phyloP scores from a whole-genome alignment of 257 asterid genomes.

The Ocimum tenuiflorum region DNA sequence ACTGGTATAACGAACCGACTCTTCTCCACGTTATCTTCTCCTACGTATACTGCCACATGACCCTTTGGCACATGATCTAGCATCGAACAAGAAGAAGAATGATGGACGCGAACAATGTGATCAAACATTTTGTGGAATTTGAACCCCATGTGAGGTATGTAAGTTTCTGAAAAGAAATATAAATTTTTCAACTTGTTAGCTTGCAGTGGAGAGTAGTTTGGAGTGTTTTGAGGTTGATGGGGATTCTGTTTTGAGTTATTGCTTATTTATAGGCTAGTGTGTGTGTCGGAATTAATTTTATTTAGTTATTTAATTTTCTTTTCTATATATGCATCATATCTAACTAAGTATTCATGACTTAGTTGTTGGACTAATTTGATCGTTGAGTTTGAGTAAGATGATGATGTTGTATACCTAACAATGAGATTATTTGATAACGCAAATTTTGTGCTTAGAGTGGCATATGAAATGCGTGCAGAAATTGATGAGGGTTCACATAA shows the following conservation, averaged over 20 bases:
- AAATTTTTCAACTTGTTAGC: neutral
- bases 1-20: constrained; percentile 43
- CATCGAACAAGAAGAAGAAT: neutral
- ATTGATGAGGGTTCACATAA: constrained; percentile 12
- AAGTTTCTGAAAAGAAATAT: no score
- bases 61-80: constrained; percentile 38
- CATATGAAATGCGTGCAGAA: neutral
- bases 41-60: constrained; percentile 45
- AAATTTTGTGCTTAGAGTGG: no score
- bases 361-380: no score
- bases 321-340: no score
- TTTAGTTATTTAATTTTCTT: neutral
- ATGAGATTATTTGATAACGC: no score
- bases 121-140: constrained; percentile 20
- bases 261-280: constrained; percentile 18
- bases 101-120: constrained; percentile 18
- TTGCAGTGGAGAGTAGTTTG: no score
- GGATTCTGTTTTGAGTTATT: neutral
- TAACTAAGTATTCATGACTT: no score
- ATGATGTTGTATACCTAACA: no score
- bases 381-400: neutral
- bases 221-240: constrained; percentile 6
- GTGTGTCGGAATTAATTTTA: no score
- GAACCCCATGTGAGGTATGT: constrained; percentile 13
- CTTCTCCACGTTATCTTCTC: constrained; percentile 29